Conservation (phyloP, 2,329 filamentous ascomycete species). For the Hypoxylon sp. region DNA sequence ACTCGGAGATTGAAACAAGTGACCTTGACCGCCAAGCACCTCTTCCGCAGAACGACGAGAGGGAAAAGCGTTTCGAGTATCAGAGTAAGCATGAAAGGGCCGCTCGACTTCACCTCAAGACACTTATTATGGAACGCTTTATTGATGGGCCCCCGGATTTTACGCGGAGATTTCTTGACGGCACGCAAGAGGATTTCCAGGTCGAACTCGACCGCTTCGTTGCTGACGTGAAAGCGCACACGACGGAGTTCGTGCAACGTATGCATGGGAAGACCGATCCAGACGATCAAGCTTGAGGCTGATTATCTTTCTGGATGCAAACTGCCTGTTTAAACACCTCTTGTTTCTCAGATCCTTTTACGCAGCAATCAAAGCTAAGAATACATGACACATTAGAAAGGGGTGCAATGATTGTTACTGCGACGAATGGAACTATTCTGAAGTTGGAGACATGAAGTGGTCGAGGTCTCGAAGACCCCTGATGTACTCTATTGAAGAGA, state of each 20-base stretch:
- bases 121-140: constrained; percentile 5
- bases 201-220: not conserved
- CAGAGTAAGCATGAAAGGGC: constrained; percentile 1
- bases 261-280: not conserved
- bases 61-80: not conserved
- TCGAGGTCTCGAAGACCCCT: not conserved
- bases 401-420: not conserved
- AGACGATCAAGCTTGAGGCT: not conserved
- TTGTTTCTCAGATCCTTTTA: not conserved
- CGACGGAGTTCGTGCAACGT: not conserved
- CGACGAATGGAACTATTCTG: not conserved
- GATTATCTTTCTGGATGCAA: not conserved
- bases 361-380: not conserved
- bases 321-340: not conserved
- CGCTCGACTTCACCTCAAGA: constrained; percentile 7
- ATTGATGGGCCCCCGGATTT: not conserved
- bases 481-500: too few species aligned
- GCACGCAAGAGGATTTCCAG: not conserved
- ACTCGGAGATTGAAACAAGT: not conserved
- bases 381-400: not conserved
- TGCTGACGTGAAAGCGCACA: not conserved
- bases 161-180: not conserved
- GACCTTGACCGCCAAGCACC: constrained; percentile 3
- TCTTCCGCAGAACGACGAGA: not conserved
- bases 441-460: not conserved